Evolutionary conservation across 2,329 filamentous ascomycete genomes (phyloP), one percentile per base, ranked within the genome.

Genomic region (Penicillium psychrosexuale): DNA sequence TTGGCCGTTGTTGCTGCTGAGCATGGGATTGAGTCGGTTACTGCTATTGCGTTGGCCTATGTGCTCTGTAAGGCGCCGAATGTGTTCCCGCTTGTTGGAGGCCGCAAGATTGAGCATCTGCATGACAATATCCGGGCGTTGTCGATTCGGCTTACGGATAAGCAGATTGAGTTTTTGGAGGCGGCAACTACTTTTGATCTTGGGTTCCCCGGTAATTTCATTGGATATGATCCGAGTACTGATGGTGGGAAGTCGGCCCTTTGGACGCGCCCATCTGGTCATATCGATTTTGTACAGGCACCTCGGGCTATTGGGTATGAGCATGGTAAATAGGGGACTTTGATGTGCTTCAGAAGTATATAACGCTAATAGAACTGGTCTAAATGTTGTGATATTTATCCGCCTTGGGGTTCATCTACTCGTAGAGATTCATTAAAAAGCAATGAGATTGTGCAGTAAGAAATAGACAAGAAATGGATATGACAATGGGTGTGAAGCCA

Each of bases 81-180:
- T 62, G 85, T 91, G 13, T 90, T 90, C 68, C 89, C 89, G 1
- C 84, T 91, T 44, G 78, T 91, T 8, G 88, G 88, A 11, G 85
- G 86, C 0, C 81, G 87, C 17, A 90, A 85, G 64, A 70, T 89
- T 13, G 83, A 86, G 49, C 87, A 91, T 67, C 73, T 92, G 31
- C 55, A 63, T n/a, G 65, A 67, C 46, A 67, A 67, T 37, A 67
- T 67, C 24, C 57, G 61, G 39, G 65, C 63, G 13, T 46, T 68
- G 56, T 61, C 56, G 36, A 64, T 67, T 39, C 73, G 79, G 51
- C 74, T 92, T 34, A 80, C 75, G 0, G 68, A 77, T 0, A 79
- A 86, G 56, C 86, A 92, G 40, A 82, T 92, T 27, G 72, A 82
- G 36, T 80, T 85, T 61, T 84, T 91, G 55, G 88, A 91, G 56